Base-by-base conservation (phyloP, 768 basidiomycete species). In the Hebeloma cylindrosporum region DNA sequence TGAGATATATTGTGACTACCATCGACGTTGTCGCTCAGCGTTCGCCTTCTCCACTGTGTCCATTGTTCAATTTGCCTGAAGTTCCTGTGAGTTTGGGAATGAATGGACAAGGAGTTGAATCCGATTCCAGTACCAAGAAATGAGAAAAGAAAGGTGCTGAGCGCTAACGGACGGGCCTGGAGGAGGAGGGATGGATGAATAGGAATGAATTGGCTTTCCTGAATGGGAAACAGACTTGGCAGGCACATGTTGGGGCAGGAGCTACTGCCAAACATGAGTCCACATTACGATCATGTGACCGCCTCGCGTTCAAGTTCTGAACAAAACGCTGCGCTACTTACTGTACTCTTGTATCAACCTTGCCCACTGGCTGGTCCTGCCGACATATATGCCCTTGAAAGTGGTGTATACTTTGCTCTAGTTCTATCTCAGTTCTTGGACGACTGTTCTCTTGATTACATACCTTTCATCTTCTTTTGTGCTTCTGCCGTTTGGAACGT, bases 31-130 rank as follows among this genome's bases (percentile, higher is more conserved):
- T 33, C 81, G 73, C 43, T 82, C 85, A 13, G 75, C 63, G 54
- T 92, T 92, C 14, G 85, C 85, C 57, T 74, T 81, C 65, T 90
- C 89, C 28, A 90, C 89, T 14, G 80, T 85, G 57, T 92, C 89
- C 89, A 92, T 90, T 37, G 26, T 13, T n/a, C 18, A 7, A 28
- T 40, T 41, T 13, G 22, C 7, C 13, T n/a, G 25, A 9, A 17
- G 17, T 22, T 17, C n/a, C n/a, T n/a, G n/a, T n/a, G n/a, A n/a
- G n/a, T n/a, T n/a, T n/a, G n/a, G n/a, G n/a, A n/a, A n/a, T n/a
- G n/a, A n/a, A n/a, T n/a, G n/a, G n/a, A n/a, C n/a, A n/a, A n/a
- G n/a, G n/a, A n/a, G n/a, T n/a, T n/a, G n/a, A n/a, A n/a, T n/a
- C n/a, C n/a, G n/a, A n/a, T n/a, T n/a, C n/a, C n/a, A n/a, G n/a